phyloP scores from a whole-genome alignment of 2,329 filamentous ascomycete genomes.

The Uncinocarpus reesii region DNA sequence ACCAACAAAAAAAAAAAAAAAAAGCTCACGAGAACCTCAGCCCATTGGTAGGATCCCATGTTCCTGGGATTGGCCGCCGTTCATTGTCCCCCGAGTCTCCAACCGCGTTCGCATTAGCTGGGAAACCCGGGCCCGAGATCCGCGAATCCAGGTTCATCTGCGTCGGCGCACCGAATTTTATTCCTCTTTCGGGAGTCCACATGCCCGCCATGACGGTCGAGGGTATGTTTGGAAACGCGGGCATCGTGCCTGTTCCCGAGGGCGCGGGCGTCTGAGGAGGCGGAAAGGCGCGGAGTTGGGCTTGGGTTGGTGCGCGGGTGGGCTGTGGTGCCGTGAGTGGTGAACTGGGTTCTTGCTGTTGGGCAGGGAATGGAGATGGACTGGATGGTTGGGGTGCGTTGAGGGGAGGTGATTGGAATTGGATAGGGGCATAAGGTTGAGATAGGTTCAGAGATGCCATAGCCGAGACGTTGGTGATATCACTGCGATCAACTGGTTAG shows the following conservation, averaged over 20 bases:
- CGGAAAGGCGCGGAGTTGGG: conserved; percentile 44
- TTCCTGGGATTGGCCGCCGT: conserved; percentile 27
- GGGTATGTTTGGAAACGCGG: conserved; percentile 11
- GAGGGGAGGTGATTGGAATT: conserved; percentile 28
- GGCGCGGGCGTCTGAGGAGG: background rate
- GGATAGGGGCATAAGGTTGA: conserved; percentile 26
- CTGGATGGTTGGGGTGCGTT: conserved; percentile 37
- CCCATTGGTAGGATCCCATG: conserved; percentile 51
- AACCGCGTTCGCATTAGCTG: background rate
- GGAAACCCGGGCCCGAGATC: conserved; percentile 10
- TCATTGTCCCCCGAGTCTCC: background rate
- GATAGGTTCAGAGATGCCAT: conserved; percentile 49
- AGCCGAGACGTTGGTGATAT: conserved; percentile 45
- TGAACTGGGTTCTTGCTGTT: conserved; percentile 22
- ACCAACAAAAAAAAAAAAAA: background rate
- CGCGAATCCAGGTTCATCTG: conserved; percentile 5
- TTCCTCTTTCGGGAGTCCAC: conserved; percentile 74
- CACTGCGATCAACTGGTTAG: conserved; percentile 29
- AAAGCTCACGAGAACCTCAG: conserved; percentile 44
- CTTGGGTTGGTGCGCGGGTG: conserved; percentile 28
- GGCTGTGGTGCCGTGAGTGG: conserved; percentile 40
- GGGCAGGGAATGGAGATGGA: conserved; percentile 31
- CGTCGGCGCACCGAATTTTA: conserved; percentile 55
- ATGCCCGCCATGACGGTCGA: conserved; percentile 41
- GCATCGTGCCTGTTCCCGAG: background rate